phyloP scores from a whole-genome alignment of 108 stramenopile species.

The Nannochloropsis salina region DNA sequence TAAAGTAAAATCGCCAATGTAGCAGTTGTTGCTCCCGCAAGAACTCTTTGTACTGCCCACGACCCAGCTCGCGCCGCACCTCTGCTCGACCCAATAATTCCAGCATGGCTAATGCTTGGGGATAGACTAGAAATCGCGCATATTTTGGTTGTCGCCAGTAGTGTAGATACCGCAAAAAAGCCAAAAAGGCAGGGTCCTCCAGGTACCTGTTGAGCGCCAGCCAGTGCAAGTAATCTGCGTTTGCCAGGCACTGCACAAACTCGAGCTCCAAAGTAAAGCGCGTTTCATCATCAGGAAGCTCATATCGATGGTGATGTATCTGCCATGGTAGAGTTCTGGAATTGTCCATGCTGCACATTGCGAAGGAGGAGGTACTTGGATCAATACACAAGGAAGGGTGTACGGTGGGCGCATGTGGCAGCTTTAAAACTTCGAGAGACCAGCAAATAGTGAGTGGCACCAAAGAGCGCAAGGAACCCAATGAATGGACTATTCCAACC shows the following conservation, averaged over 20 bases:
- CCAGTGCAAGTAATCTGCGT: slow-evolving; percentile 50
- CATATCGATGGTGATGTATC: neutral
- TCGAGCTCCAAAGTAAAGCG: slow-evolving; percentile 55
- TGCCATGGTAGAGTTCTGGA: neutral
- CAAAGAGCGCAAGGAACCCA: too few species aligned
- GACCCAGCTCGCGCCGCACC: slow-evolving; percentile 8
- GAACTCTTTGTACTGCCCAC: slow-evolving; percentile 20
- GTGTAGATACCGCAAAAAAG: slow-evolving; percentile 47
- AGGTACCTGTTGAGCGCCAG: slow-evolving; percentile 47
- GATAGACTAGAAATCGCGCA: slow-evolving; percentile 50
- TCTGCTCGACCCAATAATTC: slow-evolving; percentile 37
- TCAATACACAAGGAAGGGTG: too few species aligned
- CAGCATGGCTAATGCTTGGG: slow-evolving; percentile 48
- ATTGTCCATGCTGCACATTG: too few species aligned
- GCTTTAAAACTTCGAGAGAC: too few species aligned
- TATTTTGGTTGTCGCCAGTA: slow-evolving; percentile 54
- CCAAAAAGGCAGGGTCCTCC: slow-evolving; percentile 49
- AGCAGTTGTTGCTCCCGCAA: slow-evolving; percentile 33
- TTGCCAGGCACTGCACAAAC: slow-evolving; percentile 57
- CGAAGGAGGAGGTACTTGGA: too few species aligned
- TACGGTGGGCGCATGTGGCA: too few species aligned
- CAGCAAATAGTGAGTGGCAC: too few species aligned
- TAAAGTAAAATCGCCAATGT: slow-evolving; percentile 29
- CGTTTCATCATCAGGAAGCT: slow-evolving; percentile 23
- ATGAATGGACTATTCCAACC: too few species aligned